Evolutionary conservation across 768 basidiomycete species (phyloP).

Genomic region (Pulveroboletus sp.): DNA sequence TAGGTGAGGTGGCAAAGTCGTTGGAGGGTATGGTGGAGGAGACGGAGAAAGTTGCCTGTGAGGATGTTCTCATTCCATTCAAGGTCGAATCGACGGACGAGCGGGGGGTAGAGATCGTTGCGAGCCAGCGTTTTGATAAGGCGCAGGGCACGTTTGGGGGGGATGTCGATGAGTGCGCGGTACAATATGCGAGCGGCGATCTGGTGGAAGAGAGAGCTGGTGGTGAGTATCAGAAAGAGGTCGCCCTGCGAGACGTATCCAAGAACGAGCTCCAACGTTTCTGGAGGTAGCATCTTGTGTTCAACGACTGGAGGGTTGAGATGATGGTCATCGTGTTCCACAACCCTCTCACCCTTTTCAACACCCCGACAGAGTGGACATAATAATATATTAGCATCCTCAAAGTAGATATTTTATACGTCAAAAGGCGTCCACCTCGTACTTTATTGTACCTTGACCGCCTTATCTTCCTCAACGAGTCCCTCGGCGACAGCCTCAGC

Average conservation of each 20-base stretch:
- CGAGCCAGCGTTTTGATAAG: constrained; percentile 40
- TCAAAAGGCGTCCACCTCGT: not conserved
- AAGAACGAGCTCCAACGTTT: constrained; percentile 34
- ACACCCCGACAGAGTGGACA: too few species aligned
- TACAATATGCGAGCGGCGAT: constrained; percentile 34
- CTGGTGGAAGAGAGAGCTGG: constrained; percentile 25
- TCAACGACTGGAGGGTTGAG: too few species aligned
- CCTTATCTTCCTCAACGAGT: constrained; percentile 21
- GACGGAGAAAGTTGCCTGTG: constrained; percentile 46
- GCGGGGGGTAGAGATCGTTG: constrained; percentile 32
- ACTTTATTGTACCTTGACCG: constrained; percentile 25
- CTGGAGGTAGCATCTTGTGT: constrained; percentile 29
- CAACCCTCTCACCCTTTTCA: too few species aligned
- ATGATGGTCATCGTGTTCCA: too few species aligned
- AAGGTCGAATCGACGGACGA: constrained; percentile 46
- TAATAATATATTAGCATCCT: constrained; percentile 6
- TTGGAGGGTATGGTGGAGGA: constrained; percentile 43
- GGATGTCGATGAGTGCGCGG: constrained; percentile 33
- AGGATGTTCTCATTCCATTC: constrained; percentile 36
- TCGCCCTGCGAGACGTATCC: constrained; percentile 23
- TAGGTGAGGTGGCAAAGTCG: constrained; percentile 36
- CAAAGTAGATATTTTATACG: not conserved
- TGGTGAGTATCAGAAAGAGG: constrained; percentile 22
- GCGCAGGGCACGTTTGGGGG: constrained; percentile 27
- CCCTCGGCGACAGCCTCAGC: constrained; percentile 57